These are phyloP conservation scores for Gossypium australe DNA, from an alignment of 345 rosid genomes.

Conservation along the genomic window DNA sequence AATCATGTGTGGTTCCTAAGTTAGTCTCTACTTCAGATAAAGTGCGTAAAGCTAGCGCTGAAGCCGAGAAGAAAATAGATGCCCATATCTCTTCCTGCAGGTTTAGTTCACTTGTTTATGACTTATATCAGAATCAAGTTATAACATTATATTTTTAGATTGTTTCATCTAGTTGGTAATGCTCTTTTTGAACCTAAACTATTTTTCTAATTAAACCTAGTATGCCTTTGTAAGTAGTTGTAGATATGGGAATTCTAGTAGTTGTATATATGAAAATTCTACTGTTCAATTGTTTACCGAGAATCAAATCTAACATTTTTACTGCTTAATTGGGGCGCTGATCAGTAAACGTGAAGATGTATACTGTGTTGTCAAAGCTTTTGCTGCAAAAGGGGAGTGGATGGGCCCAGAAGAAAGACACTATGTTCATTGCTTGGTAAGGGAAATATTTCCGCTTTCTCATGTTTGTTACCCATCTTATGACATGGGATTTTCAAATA, in stretches of 20 bases:
- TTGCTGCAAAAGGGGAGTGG: slow-evolving; percentile 58
- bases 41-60: slow-evolving; percentile 70
- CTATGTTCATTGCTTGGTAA: slow-evolving; percentile 71
- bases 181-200: not conserved
- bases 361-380: slow-evolving; percentile 60
- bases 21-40: slow-evolving; percentile 52
- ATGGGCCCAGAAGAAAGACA: slow-evolving; percentile 47
- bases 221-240: not conserved
- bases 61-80: slow-evolving; percentile 75
- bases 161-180: not conserved
- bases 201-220: not conserved
- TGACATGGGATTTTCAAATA: not conserved
- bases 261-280: not conserved
- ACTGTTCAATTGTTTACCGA: not conserved
- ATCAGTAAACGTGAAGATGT: slow-evolving; percentile 84
- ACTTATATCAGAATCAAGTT: not conserved
- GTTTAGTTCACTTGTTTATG: slow-evolving; percentile 27
- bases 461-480: not conserved
- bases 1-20: slow-evolving; percentile 71
- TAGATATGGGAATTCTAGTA: not conserved
- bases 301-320: slow-evolving; percentile 20
- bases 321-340: slow-evolving; percentile 32
- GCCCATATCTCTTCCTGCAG: slow-evolving; percentile 61
- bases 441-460: slow-evolving; percentile 33
- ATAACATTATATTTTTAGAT: not conserved